Base-by-base conservation (phyloP, 1,139 yeast species). In the Yamadazyma aaseri region DNA sequence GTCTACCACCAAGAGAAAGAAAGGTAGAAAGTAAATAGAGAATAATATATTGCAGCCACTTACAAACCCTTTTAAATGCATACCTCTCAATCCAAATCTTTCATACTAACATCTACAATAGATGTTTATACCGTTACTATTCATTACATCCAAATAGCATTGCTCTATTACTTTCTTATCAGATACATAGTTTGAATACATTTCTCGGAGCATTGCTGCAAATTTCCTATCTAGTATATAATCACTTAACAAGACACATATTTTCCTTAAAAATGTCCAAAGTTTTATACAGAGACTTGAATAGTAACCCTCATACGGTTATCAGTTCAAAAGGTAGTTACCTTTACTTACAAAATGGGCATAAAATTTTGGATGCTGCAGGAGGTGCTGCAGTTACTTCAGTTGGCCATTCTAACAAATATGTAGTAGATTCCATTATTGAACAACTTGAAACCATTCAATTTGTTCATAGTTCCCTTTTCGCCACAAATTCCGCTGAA, bases 331-430 rank as follows among this genome's bases (percentile, higher is more conserved):
- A 20, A n/a, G 30, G 21, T 13, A 14, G 11, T 10, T 27, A 27
- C 15, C 12, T 27, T 13, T 12, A 27, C 15, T 11, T 14, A 10
- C 5, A 11, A 11, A n/a, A n/a, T n/a, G 16, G 16, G 9, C 7
- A n/a, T 4, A 24, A 24, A 14, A 9, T 24, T 5, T 24, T 24
- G 27, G 33, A 77, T 50, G 80, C 73, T 17, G 55, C 64, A 44
- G 72, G 81, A n/a, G 82, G 83, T 39, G 83, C 82, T 6, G 81
- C 82, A 16, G 82, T 77, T 20, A 73, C 73, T 20, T 71, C 80
- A 0, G 58, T 77, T 32, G 81, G 81, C 11, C 79, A 74, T 60
- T 66, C 68, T 26, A 80, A 77, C 46, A 60, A 61, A 20, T 78
- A 72, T 17, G 68, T 75, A 31, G 55, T 57, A 26, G 58, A 62